These are phyloP conservation scores for Fusarium mexicanum DNA, from an alignment of 2,329 filamentous ascomycete species.

Conservation along the genomic window DNA sequence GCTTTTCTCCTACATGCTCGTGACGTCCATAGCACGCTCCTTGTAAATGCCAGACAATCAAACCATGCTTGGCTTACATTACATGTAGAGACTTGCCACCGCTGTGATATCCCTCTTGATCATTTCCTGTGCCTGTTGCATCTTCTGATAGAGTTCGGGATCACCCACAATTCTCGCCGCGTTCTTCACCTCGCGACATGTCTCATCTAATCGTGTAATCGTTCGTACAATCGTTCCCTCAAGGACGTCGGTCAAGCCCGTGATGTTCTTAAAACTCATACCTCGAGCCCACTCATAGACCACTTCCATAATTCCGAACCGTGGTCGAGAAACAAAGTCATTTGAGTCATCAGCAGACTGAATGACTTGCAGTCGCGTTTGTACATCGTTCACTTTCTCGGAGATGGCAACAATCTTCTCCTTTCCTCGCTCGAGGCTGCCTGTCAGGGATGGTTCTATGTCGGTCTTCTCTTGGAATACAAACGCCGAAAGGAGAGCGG, in stretches of 20 bases:
- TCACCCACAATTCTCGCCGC: slow-evolving; percentile 95
- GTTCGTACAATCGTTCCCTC: slow-evolving; percentile 97
- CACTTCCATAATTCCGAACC: slow-evolving; percentile 95
- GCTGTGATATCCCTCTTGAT: slow-evolving; percentile 97
- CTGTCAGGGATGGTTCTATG: slow-evolving; percentile 80
- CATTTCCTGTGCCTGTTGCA: slow-evolving; percentile 96
- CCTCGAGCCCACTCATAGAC: slow-evolving; percentile 98
- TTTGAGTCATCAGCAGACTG: slow-evolving; percentile 89
- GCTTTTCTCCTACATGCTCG: neutral
- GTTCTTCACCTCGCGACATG: slow-evolving; percentile 96
- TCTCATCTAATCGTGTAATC: slow-evolving; percentile 94
- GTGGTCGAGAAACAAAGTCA: slow-evolving; percentile 86
- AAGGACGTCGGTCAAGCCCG: slow-evolving; percentile 92
- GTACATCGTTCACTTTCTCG: slow-evolving; percentile 90
- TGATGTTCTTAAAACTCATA: slow-evolving; percentile 99
- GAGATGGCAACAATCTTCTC: slow-evolving; percentile 89
- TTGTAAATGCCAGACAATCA: neutral
- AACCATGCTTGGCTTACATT: slow-evolving; percentile 67
- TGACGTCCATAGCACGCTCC: neutral
- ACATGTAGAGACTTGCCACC: slow-evolving; percentile 90
- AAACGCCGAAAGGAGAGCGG: slow-evolving; percentile 90
- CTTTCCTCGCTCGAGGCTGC: slow-evolving; percentile 82
- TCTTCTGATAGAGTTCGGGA: slow-evolving; percentile 92
- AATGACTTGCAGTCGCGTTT: slow-evolving; percentile 92
- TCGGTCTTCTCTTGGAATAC: slow-evolving; percentile 98